Percentiles rank a stretch among this genome's conserved stretches.
phyloP scores from a whole-genome alignment of 1,139 yeast genomes.

The Diutina scorzettiae region DNA sequence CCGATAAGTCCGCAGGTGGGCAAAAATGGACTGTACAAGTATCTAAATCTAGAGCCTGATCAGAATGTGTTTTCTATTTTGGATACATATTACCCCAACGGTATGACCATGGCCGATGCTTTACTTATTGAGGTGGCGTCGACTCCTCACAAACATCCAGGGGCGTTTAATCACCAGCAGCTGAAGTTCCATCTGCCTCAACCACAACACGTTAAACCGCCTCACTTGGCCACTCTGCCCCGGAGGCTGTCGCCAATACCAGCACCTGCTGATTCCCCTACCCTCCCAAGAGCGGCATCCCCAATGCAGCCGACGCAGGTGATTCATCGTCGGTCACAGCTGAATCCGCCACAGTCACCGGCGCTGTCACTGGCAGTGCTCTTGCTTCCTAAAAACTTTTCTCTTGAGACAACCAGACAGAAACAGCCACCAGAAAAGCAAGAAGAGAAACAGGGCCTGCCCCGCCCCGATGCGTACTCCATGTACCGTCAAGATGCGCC shows the following conservation, averaged over 20 bases:
- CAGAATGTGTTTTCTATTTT: constrained; percentile 46
- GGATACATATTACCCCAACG: constrained; percentile 51
- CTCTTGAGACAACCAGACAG: constrained; percentile 10
- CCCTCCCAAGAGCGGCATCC: constrained; percentile 7
- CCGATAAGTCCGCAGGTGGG: not conserved
- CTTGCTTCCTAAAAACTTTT: constrained; percentile 34
- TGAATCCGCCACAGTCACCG: constrained; percentile 4
- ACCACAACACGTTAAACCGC: constrained; percentile 2
- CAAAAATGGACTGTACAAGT: not conserved
- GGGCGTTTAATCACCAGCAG: constrained; percentile 2
- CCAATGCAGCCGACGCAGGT: constrained; percentile 5
- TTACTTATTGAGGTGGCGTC: constrained; percentile 34
- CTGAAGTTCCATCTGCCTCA: constrained; percentile 1
- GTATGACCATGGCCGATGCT: constrained; percentile 62
- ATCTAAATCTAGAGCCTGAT: constrained; percentile 43
- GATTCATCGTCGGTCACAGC: not conserved
- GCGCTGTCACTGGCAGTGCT: constrained; percentile 19
- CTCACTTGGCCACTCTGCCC: constrained; percentile 1
- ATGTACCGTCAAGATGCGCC: not conserved
- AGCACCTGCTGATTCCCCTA: too few relatives aligned
- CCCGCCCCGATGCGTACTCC: not conserved
- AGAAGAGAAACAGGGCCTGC: not conserved
- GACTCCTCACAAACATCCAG: constrained; percentile 1
- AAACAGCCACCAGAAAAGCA: not conserved
- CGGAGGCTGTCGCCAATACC: constrained; percentile 2